phyloP scores from a whole-genome alignment of 2,329 filamentous ascomycete species.

The Chaetomiaceae sp. region DNA sequence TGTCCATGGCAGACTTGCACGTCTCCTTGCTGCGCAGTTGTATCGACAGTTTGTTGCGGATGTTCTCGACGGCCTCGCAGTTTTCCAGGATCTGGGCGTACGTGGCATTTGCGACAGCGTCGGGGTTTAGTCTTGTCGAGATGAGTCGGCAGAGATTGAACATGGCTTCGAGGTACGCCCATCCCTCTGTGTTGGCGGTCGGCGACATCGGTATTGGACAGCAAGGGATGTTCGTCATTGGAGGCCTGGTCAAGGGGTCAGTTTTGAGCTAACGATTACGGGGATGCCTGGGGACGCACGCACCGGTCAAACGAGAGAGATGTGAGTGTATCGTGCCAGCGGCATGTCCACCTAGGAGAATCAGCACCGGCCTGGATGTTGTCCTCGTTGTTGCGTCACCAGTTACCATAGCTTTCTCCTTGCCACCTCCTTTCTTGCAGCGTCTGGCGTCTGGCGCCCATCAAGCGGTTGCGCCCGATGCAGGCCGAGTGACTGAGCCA shows the following conservation, averaged over 20 bases:
- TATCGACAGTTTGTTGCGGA: constrained; percentile 44
- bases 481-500: constrained; percentile 62
- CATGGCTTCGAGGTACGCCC: constrained; percentile 61
- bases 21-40: constrained; percentile 56
- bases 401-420: constrained; percentile 53
- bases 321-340: constrained; percentile 63
- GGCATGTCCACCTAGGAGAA: constrained; percentile 51
- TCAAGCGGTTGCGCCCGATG: constrained; percentile 48
- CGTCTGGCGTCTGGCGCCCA: constrained; percentile 43
- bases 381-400: too few relatives aligned
- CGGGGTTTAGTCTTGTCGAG: constrained; percentile 53
- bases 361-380: constrained; percentile 20
- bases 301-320: constrained; percentile 63
- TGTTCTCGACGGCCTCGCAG: constrained; percentile 51
- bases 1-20: constrained; percentile 60
- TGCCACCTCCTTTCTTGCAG: constrained; percentile 50
- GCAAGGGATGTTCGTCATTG: constrained; percentile 58
- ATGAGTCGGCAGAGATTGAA: constrained; percentile 61
- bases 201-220: constrained; percentile 49
- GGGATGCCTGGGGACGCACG: constrained; percentile 9
- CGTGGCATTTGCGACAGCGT: constrained; percentile 45
- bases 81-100: constrained; percentile 55
- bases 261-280: not conserved
- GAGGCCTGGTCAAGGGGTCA: constrained; percentile 39
- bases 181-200: constrained; percentile 42